Percentiles rank a stretch among this genome's conserved stretches.
These are phyloP conservation scores for Schrenkiella parvula DNA, from an alignment of 345 rosid genomes.

Conservation along the genomic window DNA sequence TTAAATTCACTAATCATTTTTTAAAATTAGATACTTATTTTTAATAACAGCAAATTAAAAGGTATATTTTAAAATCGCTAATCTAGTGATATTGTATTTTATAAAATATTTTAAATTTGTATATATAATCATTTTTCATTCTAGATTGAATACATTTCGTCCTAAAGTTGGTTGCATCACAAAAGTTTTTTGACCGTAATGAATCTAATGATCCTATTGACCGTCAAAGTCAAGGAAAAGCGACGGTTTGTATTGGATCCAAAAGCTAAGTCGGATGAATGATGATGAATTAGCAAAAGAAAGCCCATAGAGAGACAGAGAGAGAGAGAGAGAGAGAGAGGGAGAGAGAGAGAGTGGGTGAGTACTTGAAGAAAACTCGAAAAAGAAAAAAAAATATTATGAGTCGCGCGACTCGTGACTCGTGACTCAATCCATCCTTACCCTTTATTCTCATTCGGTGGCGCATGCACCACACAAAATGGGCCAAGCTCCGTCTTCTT, in stretches of 20 bases:
- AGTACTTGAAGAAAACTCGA: background rate
- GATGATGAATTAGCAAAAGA: background rate
- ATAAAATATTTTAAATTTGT: no score
- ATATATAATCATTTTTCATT: no score
- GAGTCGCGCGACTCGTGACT: constrained; percentile 8
- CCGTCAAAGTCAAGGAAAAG: background rate
- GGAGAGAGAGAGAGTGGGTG: background rate
- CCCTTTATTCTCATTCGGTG: background rate
- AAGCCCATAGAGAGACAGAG: no score
- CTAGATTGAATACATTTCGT: no score
- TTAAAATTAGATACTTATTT: no score
- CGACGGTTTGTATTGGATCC: background rate
- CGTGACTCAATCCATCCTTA: constrained; percentile 4
- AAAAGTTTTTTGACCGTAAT: no score
- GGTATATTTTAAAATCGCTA: no score
- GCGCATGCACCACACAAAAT: constrained; percentile 28
- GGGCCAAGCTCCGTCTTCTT: constrained; percentile 58
- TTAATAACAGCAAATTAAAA: no score
- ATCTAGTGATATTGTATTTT: no score
- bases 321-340: background rate
- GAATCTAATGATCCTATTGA: background rate
- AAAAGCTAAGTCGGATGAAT: background rate
- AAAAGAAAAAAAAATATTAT: background rate
- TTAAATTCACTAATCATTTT: no score
- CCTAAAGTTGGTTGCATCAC: no score